phyloP scores from a whole-genome alignment of 139 green algal genomes.

The Chlamydomonas urium region DNA sequence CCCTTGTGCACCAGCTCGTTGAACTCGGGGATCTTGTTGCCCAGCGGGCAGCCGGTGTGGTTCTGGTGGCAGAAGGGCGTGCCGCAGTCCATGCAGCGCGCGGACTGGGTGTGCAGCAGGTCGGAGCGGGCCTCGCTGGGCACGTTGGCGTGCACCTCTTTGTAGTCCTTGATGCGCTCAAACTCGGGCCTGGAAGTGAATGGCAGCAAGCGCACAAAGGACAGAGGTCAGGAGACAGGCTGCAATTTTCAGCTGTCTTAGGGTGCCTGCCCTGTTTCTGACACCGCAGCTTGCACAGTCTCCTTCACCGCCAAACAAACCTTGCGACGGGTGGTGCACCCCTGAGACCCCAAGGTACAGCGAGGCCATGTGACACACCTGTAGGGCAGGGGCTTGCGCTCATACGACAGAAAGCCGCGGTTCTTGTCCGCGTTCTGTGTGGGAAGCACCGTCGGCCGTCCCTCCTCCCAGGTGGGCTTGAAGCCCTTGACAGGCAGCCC shows the following conservation, averaged over 20 bases:
- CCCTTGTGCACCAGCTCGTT: conserved; percentile 94
- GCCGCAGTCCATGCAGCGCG: conserved; percentile 96
- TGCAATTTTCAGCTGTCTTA: too few species aligned
- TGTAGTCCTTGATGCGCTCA: conserved; percentile 87
- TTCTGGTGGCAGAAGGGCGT: conserved; percentile 93
- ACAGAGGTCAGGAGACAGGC: too few species aligned
- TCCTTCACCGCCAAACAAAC: too few species aligned
- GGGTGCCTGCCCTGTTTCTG: too few species aligned
- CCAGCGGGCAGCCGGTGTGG: conserved; percentile 80
- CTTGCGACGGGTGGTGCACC: too few species aligned
- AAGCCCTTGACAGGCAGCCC: conserved; percentile 60
- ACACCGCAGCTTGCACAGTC: too few species aligned
- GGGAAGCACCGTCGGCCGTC: conserved; percentile 56
- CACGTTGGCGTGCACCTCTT: conserved; percentile 68
- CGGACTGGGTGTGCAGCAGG: conserved; percentile 82
- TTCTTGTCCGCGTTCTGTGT: conserved; percentile 54
- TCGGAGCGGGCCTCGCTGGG: conserved; percentile 37
- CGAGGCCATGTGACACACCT: too few species aligned
- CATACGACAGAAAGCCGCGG: conserved; percentile 86
- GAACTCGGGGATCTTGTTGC: conserved; percentile 94
- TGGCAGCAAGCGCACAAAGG: neutral
- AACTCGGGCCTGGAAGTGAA: conserved; percentile 29
- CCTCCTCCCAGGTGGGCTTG: conserved; percentile 62
- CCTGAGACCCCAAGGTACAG: too few species aligned
- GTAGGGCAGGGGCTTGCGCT: conserved; percentile 82